Conservation (phyloP, 208 protist genomes). For the Porcisia hertigi region DNA sequence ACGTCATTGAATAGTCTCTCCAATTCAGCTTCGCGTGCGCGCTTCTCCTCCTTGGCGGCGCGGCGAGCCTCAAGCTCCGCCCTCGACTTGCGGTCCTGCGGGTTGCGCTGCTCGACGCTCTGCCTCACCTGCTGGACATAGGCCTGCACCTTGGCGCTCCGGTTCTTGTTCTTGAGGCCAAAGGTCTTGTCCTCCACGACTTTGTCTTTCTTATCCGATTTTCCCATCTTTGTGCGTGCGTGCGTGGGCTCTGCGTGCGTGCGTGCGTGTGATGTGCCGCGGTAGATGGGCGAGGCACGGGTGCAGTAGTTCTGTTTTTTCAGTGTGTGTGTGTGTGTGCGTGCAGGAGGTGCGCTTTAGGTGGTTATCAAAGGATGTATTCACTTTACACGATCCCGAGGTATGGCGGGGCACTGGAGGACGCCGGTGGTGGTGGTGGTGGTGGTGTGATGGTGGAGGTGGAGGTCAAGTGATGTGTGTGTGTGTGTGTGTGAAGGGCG, state of each 20-base stretch:
- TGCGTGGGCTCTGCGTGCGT: background rate
- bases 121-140: conserved; percentile 75
- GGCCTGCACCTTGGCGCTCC: conserved; percentile 88
- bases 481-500: background rate
- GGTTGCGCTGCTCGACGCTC: conserved; percentile 65
- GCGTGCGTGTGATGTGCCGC: background rate
- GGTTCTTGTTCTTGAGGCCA: conserved; percentile 94
- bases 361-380: too few relatives aligned
- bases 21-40: conserved; percentile 82
- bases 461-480: background rate
- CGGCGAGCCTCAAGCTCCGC: conserved; percentile 70
- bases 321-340: conserved; percentile 4
- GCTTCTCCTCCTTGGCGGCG: conserved; percentile 74
- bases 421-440: too few relatives aligned
- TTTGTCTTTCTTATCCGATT: conserved; percentile 87
- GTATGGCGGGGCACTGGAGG: background rate
- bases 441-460: background rate
- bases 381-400: background rate
- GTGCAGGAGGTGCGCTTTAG: background rate
- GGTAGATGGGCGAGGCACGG: background rate
- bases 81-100: conserved; percentile 66
- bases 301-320: background rate
- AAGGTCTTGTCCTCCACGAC: conserved; percentile 93
- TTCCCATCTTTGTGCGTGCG: conserved; percentile 30
- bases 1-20: conserved; percentile 80